Evolutionary conservation across 441 rosid species (phyloP), one percentile per base, ranked within the genome.

Genomic region (Metrosideros polymorpha): DNA sequence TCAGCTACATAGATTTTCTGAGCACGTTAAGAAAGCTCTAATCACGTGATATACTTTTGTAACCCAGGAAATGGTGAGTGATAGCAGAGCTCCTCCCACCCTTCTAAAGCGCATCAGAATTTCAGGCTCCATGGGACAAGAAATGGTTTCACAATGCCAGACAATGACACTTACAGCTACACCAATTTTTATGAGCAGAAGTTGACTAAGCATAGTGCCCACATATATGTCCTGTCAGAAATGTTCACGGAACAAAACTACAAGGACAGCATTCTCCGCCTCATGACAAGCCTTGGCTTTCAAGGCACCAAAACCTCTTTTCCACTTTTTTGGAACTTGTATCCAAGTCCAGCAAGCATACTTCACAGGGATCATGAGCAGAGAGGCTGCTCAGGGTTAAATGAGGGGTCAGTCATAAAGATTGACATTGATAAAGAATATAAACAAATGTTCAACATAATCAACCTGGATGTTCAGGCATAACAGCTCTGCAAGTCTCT

Each of bases 201-300:
- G 66, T 57, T 57, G 66, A 13, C 66, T 57, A 27, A 27, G 17
- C 14, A 30, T 27, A 12, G 4, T 27, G 30, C 12, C 0, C 61
- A 56, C 61, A 57, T 29, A n/a, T 5, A 27, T 57, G n/a, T n/a
- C 9, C 3, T 2, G 61, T 27, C 30, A 0, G 15, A 56, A 56
- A 56, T 25, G 13, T 56, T 27, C 14, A 25, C 0, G 1, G 3
- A 25, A 56, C 8, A 27, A 25, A 56, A 56, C 6, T 10, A 56
- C 0, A 13, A 27, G 13, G 7, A 56, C 3, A 10, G 27, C 61
- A 56, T 56, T 56, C 29, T 56, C 3, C 4, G 27, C 0, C 14
- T 12, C 29, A 25, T 1, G 30, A 56, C 61, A 25, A 25, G 61
- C 15, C 15, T 56, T 27, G 29, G 61, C 15, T 5, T 56, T 27